Percentiles rank a stretch among this genome's conserved stretches.
phyloP scores from a whole-genome alignment of 2,329 filamentous ascomycete genomes.

The Delphinella strobiligena region DNA sequence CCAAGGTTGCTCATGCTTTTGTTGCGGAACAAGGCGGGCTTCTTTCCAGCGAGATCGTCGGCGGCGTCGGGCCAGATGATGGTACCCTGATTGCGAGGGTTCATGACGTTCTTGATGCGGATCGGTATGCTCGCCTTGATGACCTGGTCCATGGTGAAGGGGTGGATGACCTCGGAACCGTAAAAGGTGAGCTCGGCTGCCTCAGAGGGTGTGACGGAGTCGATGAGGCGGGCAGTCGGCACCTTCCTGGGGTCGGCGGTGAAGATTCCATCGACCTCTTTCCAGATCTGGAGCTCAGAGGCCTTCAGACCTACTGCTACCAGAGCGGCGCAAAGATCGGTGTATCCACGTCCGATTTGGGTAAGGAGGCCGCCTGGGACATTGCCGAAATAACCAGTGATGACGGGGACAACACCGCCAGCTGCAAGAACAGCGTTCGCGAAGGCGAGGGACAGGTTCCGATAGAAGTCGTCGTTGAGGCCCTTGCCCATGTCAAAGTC shows the following conservation, averaged over 20 bases:
- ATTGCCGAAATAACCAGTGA: constrained; percentile 87
- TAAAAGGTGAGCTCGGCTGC: constrained; percentile 80
- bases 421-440: constrained; percentile 30
- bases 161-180: constrained; percentile 85
- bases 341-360: constrained; percentile 89
- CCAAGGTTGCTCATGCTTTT: constrained; percentile 33
- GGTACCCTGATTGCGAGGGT: constrained; percentile 65
- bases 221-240: constrained; percentile 80
- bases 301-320: constrained; percentile 82
- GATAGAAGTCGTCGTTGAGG: constrained; percentile 37
- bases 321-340: constrained; percentile 86
- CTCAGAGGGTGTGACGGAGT: constrained; percentile 83
- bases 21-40: constrained; percentile 37
- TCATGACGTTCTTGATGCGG: constrained; percentile 87
- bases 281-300: constrained; percentile 91
- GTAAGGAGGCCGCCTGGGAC: constrained; percentile 85
- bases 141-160: constrained; percentile 94
- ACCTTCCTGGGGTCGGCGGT: constrained; percentile 77
- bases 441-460: constrained; percentile 27
- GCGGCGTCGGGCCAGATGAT: constrained; percentile 66
- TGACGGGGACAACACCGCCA: constrained; percentile 33
- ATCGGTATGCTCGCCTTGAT: constrained; percentile 69
- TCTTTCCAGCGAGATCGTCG: constrained; percentile 40
- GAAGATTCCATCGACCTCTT: constrained; percentile 96
- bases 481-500: constrained; percentile 40